Evolutionary conservation across 2,329 filamentous ascomycete genomes (phyloP).

Genomic region (Ciborinia camelliae): DNA sequence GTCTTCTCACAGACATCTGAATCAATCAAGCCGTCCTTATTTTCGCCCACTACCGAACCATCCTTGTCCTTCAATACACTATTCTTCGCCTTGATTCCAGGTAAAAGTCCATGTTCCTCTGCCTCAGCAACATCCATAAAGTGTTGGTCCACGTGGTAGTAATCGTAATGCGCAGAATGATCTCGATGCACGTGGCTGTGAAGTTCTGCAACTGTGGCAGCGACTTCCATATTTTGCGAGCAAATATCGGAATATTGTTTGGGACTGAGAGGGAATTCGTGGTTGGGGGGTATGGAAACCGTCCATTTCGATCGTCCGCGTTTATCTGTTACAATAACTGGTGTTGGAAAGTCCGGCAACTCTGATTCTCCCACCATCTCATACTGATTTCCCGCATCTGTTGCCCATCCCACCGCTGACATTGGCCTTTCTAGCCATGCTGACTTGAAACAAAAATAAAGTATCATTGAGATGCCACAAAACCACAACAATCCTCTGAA

Average conservation of each 20-base stretch:
- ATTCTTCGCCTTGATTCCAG: conserved; percentile 38
- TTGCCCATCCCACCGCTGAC: conserved; percentile 42
- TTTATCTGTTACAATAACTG: conserved; percentile 65
- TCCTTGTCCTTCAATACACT: conserved; percentile 34
- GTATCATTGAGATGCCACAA: conserved; percentile 46
- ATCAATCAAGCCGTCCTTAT: conserved; percentile 44
- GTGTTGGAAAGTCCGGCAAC: conserved; percentile 69
- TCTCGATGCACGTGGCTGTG: conserved; percentile 43
- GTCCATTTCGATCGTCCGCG: conserved; percentile 71
- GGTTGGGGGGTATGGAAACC: conserved; percentile 67
- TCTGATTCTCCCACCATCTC: conserved; percentile 65
- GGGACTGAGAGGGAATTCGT: conserved; percentile 63
- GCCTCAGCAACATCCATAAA: conserved; percentile 76
- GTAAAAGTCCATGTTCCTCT: conserved; percentile 60
- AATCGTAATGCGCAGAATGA: conserved; percentile 48
- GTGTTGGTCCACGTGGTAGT: conserved; percentile 61
- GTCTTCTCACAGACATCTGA: conserved; percentile 62
- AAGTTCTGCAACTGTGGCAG: conserved; percentile 53
- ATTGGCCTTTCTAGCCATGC: conserved; percentile 37
- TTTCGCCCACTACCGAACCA: conserved; percentile 47
- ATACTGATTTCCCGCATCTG: conserved; percentile 48
- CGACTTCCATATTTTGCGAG: conserved; percentile 62
- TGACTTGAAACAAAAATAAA: conserved; percentile 47
- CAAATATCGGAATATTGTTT: conserved; percentile 69
- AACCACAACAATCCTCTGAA: conserved; percentile 48